These are phyloP conservation scores for Botrytis deweyae DNA, from an alignment of 2,329 filamentous ascomycete genomes.

Conservation along the genomic window DNA sequence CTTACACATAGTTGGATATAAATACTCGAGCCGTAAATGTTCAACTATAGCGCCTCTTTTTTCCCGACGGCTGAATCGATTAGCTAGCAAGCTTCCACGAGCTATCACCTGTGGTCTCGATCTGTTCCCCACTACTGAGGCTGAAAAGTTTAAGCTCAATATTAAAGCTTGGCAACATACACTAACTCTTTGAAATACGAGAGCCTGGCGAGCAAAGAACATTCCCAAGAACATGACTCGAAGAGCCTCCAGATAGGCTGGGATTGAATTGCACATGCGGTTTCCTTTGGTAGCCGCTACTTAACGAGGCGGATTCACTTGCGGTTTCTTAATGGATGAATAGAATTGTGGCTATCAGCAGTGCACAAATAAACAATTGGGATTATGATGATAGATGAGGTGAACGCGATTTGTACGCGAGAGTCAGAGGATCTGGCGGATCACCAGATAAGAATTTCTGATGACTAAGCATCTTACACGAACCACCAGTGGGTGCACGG, in stretches of 20 bases:
- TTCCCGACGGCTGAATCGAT: neutral
- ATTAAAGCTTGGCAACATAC: neutral
- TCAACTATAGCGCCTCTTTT: neutral
- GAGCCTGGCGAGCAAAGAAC: neutral
- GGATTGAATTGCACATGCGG: neutral
- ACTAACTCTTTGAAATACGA: neutral
- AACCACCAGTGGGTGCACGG: too few relatives aligned
- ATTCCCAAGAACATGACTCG: neutral
- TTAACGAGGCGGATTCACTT: too few relatives aligned
- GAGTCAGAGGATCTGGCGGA: too few relatives aligned
- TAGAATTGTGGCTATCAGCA: too few relatives aligned
- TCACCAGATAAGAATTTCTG: neutral
- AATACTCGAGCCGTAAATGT: neutral
- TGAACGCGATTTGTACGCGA: neutral
- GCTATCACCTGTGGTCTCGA: neutral
- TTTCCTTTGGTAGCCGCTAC: too few relatives aligned
- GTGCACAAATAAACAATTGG: neutral
- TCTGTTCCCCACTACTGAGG: neutral
- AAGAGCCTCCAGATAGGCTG: neutral
- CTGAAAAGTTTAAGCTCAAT: constrained; percentile 2
- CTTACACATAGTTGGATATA: neutral
- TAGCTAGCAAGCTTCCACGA: neutral
- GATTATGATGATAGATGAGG: neutral
- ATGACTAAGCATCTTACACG: neutral
- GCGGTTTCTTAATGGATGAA: neutral